Evolutionary conservation across 441 rosid species (phyloP), one percentile per base, ranked within the genome.

Genomic region (Corymbia calophylla): DNA sequence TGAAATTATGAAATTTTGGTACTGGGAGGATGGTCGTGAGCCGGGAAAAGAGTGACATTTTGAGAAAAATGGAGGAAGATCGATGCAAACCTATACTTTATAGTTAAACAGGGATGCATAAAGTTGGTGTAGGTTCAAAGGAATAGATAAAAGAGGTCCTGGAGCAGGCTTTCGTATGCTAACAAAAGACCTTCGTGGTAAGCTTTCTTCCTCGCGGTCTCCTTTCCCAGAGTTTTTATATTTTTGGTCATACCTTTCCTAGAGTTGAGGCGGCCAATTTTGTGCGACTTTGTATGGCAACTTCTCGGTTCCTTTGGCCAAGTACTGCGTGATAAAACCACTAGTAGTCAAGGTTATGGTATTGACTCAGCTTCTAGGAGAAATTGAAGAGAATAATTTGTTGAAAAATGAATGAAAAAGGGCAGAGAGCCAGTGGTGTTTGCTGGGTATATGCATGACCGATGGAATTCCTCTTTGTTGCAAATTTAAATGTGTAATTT

Each of bases 381-480:
- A 21, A 3, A 21, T 21, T 11, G 60, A 56, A 3, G 58, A 0
- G 60, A 21, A 55, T 55, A 21, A 55, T 21, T 53, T 53, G 55
- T 53, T 18, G 16, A 16, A 53, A 53, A 53, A 15, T 15, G 55
- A 53, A 53, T 2, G 55, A 53, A 53, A 53, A 53, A 18, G 23
- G 9, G 23, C 23, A 4, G 58, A 1, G 9, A 54, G 23, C 58
- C 58, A 54, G 4, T 18, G 23, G 58, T 18, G 58, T 9, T 54
- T 7, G 58, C 0, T 54, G 58, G 9, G 58, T 18, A 54, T 3
- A 18, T 3, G 23, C 58, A 54, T 0, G 58, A 18, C 4, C 0
- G 2, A 17, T 18, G 7, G 9, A 18, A 54, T 54, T 4, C 56
- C 56, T 18, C 58, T 18, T 0, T 53, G 58, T 55, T 55, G 58